Conservation (phyloP, 2,329 filamentous ascomycete genomes). For the Byssoonygena ceratinophila region DNA sequence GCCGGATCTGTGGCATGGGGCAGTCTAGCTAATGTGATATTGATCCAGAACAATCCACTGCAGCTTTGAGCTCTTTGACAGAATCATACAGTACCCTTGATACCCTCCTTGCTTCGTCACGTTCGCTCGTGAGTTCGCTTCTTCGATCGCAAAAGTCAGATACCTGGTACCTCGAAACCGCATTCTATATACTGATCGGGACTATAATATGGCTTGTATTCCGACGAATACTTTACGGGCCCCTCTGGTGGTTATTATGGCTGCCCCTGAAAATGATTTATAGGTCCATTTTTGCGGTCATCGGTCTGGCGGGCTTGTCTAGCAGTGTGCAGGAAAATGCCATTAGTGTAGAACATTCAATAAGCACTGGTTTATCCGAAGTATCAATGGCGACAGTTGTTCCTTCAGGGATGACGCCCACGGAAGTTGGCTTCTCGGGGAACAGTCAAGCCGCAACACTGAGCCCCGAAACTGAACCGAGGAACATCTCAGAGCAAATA, state of each 20-base stretch:
- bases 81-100: conserved; percentile 75
- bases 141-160: conserved; percentile 87
- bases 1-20: neutral
- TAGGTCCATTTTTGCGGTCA: conserved; percentile 46
- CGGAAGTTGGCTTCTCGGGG: neutral
- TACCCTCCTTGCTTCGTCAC: conserved; percentile 61
- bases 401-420: neutral
- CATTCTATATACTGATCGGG: conserved; percentile 67
- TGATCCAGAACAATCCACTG: conserved; percentile 57
- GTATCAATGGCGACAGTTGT: conserved; percentile 1
- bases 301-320: conserved; percentile 42
- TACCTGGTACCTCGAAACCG: conserved; percentile 91
- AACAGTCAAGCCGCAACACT: neutral
- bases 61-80: conserved; percentile 66
- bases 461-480: conserved; percentile 11
- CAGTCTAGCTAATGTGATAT: neutral
- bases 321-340: neutral
- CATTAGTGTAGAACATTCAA: neutral
- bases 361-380: neutral
- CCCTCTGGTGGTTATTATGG: conserved; percentile 80
- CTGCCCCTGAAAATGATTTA: conserved; percentile 62
- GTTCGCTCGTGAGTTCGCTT: conserved; percentile 65
- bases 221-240: conserved; percentile 74
- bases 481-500: conserved; percentile 35
- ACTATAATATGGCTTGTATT: conserved; percentile 83